Conservation (phyloP, 345 rosid genomes). For the Toxicodendron radicans region DNA sequence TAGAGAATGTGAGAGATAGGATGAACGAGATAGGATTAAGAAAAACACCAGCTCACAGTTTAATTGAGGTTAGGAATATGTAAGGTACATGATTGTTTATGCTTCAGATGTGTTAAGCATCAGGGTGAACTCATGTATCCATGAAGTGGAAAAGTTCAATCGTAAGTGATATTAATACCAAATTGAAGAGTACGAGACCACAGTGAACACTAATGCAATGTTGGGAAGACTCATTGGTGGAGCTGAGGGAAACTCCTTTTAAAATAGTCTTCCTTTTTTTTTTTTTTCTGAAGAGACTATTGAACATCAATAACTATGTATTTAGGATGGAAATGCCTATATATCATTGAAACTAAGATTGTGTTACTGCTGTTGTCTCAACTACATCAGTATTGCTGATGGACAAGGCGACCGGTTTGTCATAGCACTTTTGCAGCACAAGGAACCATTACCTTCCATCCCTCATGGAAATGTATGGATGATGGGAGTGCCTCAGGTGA, state of each 20-base stretch:
- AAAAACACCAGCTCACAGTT: conserved; percentile 60
- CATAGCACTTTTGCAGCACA: not conserved
- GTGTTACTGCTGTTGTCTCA: not conserved
- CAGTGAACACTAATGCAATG: not conserved
- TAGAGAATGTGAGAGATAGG: conserved; percentile 48
- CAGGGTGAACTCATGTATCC: not conserved
- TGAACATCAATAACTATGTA: not conserved
- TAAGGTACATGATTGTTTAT: not conserved
- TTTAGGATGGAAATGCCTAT: not conserved
- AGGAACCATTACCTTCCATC: not conserved
- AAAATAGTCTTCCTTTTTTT: not conserved
- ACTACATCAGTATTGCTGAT: not conserved
- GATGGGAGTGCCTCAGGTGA: not conserved
- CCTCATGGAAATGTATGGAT: not conserved
- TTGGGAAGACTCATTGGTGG: not conserved
- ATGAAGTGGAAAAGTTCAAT: not conserved
- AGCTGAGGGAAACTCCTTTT: not conserved
- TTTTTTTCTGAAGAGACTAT: not conserved
- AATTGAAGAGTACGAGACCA: not conserved
- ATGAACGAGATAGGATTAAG: conserved; percentile 50
- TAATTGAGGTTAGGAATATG: conserved; percentile 34
- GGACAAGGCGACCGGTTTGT: not conserved
- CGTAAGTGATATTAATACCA: not conserved
- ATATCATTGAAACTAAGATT: not conserved
- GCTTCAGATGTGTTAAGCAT: not conserved